Percentiles rank a stretch among this genome's conserved stretches.
Evolutionary conservation across 163 green algal genomes (phyloP).

Genomic region (Prototheca cutis): DNA sequence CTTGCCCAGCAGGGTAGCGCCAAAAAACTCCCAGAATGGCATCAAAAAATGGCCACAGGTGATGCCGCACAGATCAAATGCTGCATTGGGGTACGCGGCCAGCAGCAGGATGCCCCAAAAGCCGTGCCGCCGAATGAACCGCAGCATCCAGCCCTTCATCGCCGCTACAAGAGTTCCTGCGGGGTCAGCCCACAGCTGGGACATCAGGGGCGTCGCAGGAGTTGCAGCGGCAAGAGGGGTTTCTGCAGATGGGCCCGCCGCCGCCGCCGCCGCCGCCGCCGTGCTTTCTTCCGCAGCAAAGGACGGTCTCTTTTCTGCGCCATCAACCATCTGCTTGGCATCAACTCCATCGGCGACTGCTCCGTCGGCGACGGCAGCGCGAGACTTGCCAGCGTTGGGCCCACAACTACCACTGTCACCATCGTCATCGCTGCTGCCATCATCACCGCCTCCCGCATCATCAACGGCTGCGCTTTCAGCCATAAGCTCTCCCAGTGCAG

Average conservation of each 20-base stretch:
- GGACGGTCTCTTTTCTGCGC: too few species aligned
- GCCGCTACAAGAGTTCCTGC: not conserved
- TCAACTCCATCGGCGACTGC: too few species aligned
- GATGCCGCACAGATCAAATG: conserved; percentile 90
- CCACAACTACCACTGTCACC: too few species aligned
- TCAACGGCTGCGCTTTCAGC: too few species aligned
- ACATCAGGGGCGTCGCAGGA: not conserved
- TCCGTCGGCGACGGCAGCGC: too few species aligned
- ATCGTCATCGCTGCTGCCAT: too few species aligned
- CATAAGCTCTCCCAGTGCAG: conserved; percentile 31
- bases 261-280: too few species aligned
- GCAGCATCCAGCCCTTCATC: conserved; percentile 67
- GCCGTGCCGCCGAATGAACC: conserved; percentile 50
- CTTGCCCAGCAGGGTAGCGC: conserved; percentile 77
- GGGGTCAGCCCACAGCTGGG: not conserved
- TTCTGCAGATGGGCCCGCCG: too few species aligned
- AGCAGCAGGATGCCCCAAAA: conserved; percentile 51
- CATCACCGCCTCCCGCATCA: too few species aligned
- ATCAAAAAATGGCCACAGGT: conserved; percentile 84
- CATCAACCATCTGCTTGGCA: too few species aligned
- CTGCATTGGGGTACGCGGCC: conserved; percentile 66
- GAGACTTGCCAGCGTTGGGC: too few species aligned
- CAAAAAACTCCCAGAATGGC: conserved; percentile 89
- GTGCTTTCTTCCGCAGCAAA: too few species aligned
- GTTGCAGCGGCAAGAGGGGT: not conserved